Evolutionary conservation across 2,329 filamentous ascomycete genomes (phyloP).

Genomic region (Exophiala viscosa): DNA sequence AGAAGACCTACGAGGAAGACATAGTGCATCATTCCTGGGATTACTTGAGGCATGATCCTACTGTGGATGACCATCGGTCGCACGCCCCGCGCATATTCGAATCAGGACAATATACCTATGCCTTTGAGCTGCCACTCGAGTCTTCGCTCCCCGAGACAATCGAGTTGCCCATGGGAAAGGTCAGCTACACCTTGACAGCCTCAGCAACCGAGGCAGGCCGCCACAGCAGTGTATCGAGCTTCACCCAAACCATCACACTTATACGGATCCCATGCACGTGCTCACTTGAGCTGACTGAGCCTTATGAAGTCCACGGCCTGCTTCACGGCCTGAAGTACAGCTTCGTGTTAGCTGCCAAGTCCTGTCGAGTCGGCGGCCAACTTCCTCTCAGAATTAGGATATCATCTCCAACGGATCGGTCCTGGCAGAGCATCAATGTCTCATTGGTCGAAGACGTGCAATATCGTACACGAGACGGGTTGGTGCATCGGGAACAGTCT

Average conservation of each 20-base stretch:
- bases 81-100: not conserved
- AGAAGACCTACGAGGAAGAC: conserved; percentile 2
- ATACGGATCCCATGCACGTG: conserved; percentile 7
- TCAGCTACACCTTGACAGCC: conserved; percentile 1
- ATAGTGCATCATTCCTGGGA: conserved; percentile 6
- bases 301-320: conserved; percentile 4
- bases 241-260: not conserved
- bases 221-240: not conserved
- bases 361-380: conserved; percentile 5
- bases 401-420: conserved; percentile 1
- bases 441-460: conserved; percentile 8
- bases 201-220: not conserved
- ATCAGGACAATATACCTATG: conserved; percentile 1
- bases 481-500: conserved; percentile 4
- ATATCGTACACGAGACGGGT: conserved; percentile 1
- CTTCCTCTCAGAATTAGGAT: conserved; percentile 4
- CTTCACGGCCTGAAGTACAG: conserved; percentile 1
- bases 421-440: conserved; percentile 6
- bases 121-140: conserved; percentile 3
- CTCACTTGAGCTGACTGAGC: conserved; percentile 4
- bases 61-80: not conserved
- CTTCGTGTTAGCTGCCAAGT: conserved; percentile 4
- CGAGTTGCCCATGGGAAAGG: conserved; percentile 6
- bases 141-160: conserved; percentile 5
- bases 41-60: not conserved